phyloP scores from a whole-genome alignment of 2,329 filamentous ascomycete genomes.

The Paraconiothyrium sp. region DNA sequence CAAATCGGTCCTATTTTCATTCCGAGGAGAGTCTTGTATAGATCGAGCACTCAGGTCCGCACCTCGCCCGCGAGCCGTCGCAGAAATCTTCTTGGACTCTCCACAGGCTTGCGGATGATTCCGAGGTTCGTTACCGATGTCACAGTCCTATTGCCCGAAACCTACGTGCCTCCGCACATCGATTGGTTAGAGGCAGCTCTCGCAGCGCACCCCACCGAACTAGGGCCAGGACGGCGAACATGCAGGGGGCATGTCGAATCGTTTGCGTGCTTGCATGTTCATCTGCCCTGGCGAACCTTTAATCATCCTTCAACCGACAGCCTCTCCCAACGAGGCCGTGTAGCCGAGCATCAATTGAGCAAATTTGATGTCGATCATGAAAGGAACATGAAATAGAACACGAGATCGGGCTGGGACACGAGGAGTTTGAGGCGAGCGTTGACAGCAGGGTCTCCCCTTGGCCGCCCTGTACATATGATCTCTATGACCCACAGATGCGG shows the following conservation, averaged over 20 bases:
- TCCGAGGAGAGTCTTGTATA: not conserved
- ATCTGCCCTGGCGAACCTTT: too few species aligned
- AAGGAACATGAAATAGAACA: not conserved
- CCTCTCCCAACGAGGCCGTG: not conserved
- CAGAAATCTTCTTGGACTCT: not conserved
- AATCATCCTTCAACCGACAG: not conserved
- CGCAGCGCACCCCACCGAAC: not conserved
- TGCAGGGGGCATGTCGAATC: not conserved
- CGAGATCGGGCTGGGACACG: not conserved
- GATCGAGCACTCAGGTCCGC: not conserved
- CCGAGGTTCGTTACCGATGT: not conserved
- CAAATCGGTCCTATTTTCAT: not conserved
- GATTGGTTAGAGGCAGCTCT: not conserved
- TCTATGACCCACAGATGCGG: not conserved
- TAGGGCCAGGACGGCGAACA: not conserved
- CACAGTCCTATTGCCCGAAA: not conserved
- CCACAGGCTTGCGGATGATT: not conserved
- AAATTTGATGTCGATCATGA: slow-evolving; percentile 15
- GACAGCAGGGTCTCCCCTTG: not conserved
- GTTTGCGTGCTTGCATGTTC: not conserved
- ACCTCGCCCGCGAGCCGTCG: not conserved
- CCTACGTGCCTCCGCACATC: not conserved
- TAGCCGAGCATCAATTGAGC: not conserved
- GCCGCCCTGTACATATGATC: not conserved
- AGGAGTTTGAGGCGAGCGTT: not conserved